Evolutionary conservation across 2,329 filamentous ascomycete genomes (phyloP).

Genomic region (Alternaria conjuncta): DNA sequence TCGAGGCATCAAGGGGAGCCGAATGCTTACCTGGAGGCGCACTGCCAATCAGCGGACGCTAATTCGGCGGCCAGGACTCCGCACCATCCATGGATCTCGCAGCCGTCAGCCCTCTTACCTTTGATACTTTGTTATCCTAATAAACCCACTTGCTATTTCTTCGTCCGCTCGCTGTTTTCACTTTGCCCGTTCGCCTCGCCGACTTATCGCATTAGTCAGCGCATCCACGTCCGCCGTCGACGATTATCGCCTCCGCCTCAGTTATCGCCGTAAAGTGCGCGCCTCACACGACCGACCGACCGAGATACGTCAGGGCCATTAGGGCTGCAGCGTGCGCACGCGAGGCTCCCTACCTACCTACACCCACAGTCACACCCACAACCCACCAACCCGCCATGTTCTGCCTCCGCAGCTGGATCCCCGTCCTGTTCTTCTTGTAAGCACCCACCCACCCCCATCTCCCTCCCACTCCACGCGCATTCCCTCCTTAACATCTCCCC

Average conservation of each 20-base stretch:
- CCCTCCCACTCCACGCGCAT: not conserved
- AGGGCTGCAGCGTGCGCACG: constrained; percentile 13
- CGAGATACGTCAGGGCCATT: not conserved
- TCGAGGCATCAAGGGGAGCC: not conserved
- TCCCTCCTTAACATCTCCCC: constrained; percentile 3
- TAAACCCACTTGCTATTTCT: constrained; percentile 10
- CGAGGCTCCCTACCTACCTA: constrained; percentile 8
- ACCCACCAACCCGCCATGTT: constrained; percentile 59
- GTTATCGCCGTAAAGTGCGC: constrained; percentile 2
- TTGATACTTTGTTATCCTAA: constrained; percentile 7
- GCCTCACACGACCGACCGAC: constrained; percentile 1
- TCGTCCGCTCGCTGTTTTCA: constrained; percentile 4
- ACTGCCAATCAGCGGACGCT: constrained; percentile 5
- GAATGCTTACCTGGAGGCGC: not conserved
- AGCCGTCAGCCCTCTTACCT: not conserved
- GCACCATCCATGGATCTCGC: not conserved
- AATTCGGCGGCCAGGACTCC: constrained; percentile 13
- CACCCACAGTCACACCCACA: not conserved
- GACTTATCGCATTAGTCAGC: not conserved
- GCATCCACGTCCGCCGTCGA: not conserved
- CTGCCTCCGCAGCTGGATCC: constrained; percentile 67
- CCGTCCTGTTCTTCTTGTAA: constrained; percentile 61
- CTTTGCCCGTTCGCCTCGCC: not conserved
- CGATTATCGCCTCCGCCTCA: not conserved
- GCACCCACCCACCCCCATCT: not conserved